Evolutionary conservation across 345 rosid species (phyloP), one percentile per base, ranked within the genome.

Genomic region (Durio zibethinus): DNA sequence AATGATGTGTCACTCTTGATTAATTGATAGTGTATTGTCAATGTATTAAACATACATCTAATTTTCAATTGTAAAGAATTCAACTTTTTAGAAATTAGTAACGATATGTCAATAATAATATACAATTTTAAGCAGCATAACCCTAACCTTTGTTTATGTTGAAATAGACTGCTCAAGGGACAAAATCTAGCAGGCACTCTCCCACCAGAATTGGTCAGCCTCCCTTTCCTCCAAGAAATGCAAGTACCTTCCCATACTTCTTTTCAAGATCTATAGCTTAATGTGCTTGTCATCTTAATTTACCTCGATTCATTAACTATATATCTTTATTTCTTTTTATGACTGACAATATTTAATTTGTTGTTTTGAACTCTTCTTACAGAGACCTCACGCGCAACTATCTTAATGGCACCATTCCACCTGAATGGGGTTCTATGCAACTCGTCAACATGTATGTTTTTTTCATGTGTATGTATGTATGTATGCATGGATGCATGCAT

Each of bases 371-470:
- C 74, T 57, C 54, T 78, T 40, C 9, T 38, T 53, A 31, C 80
- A 89, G 93, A 77, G 87, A 88, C 75, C 67, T 88, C 43, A n/a
- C 80, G 27, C 85, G 84, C 66, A 89, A 89, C 83, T 85, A 78
- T 77, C 88, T 89, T 67, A 84, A 54, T 36, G 91, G 93, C 57
- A 63, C 86, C 16, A 79, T 88, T 52, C 93, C 85, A 75, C 78
- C 83, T 20, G 73, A 78, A 79, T 87, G 93, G 93, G 86, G 85
- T 62, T 25, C 82, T n/a, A 80, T 76, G 62, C 70, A 80, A 42
- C 84, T 87, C 0, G 4, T 45, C 48, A 35, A 31, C 56, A 36
- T 87, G 91, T 89, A 84, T 57, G 21, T 48, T 15, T 48, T 10
- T 48, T 48, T 15, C 7, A 0, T 48, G 1, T 48, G 2, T 47